A percentile compares a stretch with the other conserved stretches of the same genome.
phyloP scores from a whole-genome alignment of 352 stramenopile genomes.

The Blastocystis hominis region DNA sequence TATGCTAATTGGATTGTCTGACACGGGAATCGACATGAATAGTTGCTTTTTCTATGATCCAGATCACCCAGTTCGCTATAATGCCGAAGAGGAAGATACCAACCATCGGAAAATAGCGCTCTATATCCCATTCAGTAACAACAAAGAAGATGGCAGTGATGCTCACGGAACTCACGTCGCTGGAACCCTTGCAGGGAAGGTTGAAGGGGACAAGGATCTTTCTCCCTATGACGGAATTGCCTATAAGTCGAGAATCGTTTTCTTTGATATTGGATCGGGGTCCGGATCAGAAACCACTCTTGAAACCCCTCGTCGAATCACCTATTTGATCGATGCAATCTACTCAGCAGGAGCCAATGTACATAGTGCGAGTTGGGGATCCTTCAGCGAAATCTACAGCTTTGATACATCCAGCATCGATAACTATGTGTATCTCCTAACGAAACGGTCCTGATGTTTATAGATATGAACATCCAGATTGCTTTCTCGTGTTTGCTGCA shows the following conservation, averaged over 20 bases:
- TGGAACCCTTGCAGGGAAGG: constrained; percentile 70
- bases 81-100: background rate
- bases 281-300: background rate
- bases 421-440: background rate
- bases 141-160: constrained; percentile 58
- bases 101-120: constrained; percentile 22
- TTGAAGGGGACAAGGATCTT: constrained; percentile 59
- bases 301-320: constrained; percentile 3
- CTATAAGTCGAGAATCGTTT: constrained; percentile 22
- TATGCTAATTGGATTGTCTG: constrained; percentile 61
- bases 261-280: constrained; percentile 27
- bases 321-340: background rate
- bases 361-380: constrained; percentile 63
- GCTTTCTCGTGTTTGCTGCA: constrained; percentile 74
- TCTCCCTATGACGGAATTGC: constrained; percentile 11
- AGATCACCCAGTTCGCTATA: constrained; percentile 1
- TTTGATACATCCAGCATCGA: constrained; percentile 51
- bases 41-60: constrained; percentile 62
- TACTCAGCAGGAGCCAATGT: constrained; percentile 59
- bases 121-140: constrained; percentile 4
- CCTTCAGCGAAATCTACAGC: constrained; percentile 40
- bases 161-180: constrained; percentile 78
- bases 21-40: constrained; percentile 62
- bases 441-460: constrained; percentile 68
- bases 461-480: constrained; percentile 73